These are phyloP conservation scores for Cucurbita maxima DNA, from an alignment of 306 rosid genomes.

Conservation along the genomic window DNA sequence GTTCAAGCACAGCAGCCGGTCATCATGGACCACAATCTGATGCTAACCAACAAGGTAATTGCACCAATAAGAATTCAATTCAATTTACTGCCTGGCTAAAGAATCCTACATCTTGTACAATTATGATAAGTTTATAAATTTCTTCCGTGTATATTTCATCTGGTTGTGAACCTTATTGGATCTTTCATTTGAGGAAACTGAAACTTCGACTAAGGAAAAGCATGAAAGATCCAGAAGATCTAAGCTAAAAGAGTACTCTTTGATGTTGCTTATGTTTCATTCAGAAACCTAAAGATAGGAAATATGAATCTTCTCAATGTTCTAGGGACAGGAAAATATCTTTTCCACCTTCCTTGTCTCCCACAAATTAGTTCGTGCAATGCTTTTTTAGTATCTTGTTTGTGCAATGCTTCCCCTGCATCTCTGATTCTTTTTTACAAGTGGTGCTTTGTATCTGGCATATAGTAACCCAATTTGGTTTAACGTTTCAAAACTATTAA, in stretches of 20 bases:
- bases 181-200: background rate
- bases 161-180: background rate
- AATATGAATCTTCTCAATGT: too few species aligned
- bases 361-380: background rate
- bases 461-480: background rate
- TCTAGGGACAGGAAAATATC: background rate
- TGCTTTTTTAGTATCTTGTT: background rate
- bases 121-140: background rate
- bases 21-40: conserved; percentile 57
- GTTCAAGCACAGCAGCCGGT: conserved; percentile 42
- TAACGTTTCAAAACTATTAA: background rate
- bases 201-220: background rate
- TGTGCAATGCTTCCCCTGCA: background rate
- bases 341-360: background rate
- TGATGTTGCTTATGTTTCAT: background rate
- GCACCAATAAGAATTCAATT: background rate
- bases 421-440: background rate
- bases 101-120: background rate
- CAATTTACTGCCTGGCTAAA: background rate
- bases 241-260: background rate
- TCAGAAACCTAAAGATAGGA: background rate
- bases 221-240: background rate
- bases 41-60: conserved; percentile 48
- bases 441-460: background rate
- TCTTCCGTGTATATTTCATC: background rate